Percentiles rank a stretch among this genome's conserved stretches.
These are phyloP conservation scores for Haberlea rhodopensis DNA, from an alignment of 257 asterid genomes.

Conservation along the genomic window DNA sequence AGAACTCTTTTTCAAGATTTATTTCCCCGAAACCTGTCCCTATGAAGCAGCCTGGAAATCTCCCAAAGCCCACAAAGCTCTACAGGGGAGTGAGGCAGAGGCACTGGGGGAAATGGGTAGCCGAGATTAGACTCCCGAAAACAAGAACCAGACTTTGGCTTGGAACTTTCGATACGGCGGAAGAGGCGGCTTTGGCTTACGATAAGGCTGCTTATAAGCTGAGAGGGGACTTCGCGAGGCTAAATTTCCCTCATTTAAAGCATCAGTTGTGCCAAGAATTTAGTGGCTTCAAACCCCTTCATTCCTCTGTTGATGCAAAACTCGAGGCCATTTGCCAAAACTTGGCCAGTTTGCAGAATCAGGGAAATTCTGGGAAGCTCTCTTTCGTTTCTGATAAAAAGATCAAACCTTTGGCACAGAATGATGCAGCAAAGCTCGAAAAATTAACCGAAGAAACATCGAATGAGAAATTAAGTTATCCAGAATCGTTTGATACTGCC, in stretches of 20 bases:
- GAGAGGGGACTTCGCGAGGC: constrained; percentile 77
- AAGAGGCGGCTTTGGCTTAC: constrained; percentile 88
- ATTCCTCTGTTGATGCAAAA: constrained; percentile 74
- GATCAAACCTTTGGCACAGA: constrained; percentile 1
- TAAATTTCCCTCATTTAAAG: constrained; percentile 71
- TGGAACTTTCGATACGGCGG: constrained; percentile 87
- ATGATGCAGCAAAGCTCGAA: constrained; percentile 18
- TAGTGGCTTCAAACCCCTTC: constrained; percentile 55
- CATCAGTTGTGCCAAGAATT: constrained; percentile 49
- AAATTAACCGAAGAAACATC: constrained; percentile 22
- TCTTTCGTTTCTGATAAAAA: constrained; percentile 13
- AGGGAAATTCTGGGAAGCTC: constrained; percentile 35
- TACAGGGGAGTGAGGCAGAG: constrained; percentile 90
- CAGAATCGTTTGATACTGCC: constrained; percentile 22
- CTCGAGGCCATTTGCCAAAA: constrained; percentile 66
- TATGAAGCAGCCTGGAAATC: constrained; percentile 57
- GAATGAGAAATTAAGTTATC: constrained; percentile 19
- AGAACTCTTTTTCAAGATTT: constrained; percentile 31
- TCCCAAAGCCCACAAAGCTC: constrained; percentile 58
- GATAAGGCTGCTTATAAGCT: constrained; percentile 86
- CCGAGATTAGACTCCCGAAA: constrained; percentile 86
- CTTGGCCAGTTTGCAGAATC: constrained; percentile 49
- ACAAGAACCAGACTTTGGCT: constrained; percentile 90
- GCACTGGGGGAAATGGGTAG: constrained; percentile 98
- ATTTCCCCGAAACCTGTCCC: constrained; percentile 56